Evolutionary conservation across 108 stramenopile genomes (phyloP).

Genomic region (Pseudonitzschia delicatissima): DNA sequence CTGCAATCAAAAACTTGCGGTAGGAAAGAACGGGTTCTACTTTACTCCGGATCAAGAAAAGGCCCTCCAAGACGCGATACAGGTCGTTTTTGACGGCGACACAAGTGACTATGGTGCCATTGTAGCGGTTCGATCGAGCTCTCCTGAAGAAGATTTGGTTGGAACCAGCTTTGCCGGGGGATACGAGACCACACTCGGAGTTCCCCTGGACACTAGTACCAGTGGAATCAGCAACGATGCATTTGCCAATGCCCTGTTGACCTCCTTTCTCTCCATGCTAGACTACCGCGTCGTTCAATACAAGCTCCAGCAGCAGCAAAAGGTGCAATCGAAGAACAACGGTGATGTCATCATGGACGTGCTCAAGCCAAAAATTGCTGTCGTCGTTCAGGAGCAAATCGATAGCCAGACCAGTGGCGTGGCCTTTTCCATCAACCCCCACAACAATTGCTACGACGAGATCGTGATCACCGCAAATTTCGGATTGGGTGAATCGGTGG

Average conservation of each 20-base stretch:
- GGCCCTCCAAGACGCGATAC: no score
- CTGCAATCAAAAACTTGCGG: no score
- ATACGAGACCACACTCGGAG: neutral
- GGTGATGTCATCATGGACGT: no score
- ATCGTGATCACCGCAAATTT: neutral
- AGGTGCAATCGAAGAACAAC: neutral
- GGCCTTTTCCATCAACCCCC: neutral
- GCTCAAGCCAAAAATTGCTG: neutral
- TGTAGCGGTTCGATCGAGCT: neutral
- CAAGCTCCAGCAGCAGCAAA: no score
- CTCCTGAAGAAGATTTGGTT: neutral
- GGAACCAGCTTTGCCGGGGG: neutral
- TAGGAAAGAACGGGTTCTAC: no score
- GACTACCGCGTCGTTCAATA: neutral
- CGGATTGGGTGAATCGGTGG: neutral
- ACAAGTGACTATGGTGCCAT: no score
- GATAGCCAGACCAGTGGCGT: neutral
- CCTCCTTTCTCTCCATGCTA: neutral
- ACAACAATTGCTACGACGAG: neutral
- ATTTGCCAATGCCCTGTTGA: neutral
- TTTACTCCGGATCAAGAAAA: no score
- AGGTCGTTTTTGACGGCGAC: no score
- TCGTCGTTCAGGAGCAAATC: neutral
- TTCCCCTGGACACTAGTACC: no score
- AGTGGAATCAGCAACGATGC: neutral